Base-by-base conservation (phyloP, 345 rosid species). In the Citrus mangshanensis region DNA sequence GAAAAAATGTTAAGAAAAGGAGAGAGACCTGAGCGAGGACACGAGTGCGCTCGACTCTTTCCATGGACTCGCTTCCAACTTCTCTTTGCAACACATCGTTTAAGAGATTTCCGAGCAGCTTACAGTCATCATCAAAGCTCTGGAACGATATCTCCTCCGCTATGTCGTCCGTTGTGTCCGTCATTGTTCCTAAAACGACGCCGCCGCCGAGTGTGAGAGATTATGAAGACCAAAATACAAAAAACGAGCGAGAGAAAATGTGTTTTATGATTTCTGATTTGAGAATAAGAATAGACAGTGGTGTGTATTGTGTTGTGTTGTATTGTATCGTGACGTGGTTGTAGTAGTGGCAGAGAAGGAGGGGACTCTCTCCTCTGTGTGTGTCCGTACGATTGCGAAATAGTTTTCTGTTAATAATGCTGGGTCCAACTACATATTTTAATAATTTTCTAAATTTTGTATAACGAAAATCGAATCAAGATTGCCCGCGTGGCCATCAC, bases 161-260 rank as follows among this genome's bases (percentile, higher is more conserved):
- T 75, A 94, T 92, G 80, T 96, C 99, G 83, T 96, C 98, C 24
- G 97, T 96, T 3, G 95, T 91, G 82, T 94, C 99, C 86, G 98
- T 94, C 99, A 96, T 95, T 78, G 82, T 70, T 25, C 19, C 56
- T 9, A 7, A 60, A 75, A 75, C 74, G 63, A 71, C 62, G 37
- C 62, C 62, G 62, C 25, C 42, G 62, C 16, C 55, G 40, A 19
- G 40, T 28, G 19, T 3, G 27, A 75, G 42, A 42, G 21, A 40
- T 40, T 1, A 59, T 24, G 25, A 58, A 73, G 7, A 18, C 61
- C 4, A 37, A 62, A 42, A 22, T 42, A 19, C 42, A 6, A 25
- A 38, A 37, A 30, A 30, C n/a, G 69, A 28, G 65, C 9, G 30
- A 6, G 38, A 1, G 35, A 27, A 0, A 18, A 9, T 27, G 10